Base-by-base conservation (phyloP, 1,284 basidiomycete species). In the Sporisorium scitamineum region DNA sequence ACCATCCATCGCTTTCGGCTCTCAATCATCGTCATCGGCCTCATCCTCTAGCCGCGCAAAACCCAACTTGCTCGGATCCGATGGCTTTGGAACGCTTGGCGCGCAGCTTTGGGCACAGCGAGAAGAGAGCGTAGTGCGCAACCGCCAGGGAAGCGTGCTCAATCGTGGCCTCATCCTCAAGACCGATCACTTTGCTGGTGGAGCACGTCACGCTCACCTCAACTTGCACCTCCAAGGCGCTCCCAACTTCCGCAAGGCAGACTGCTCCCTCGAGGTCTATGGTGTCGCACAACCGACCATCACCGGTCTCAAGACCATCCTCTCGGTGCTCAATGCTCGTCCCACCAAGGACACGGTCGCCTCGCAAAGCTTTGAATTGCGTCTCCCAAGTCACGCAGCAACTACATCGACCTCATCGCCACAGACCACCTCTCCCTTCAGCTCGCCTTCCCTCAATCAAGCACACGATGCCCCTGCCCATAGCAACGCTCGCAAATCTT, bases 161-260 rank as follows among this genome's bases (percentile, higher is more conserved):
- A 92, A 92, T 18, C 88, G 95, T 80, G 94, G 93, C 0, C 94
- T 95, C 84, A 95, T 97, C 66, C 87, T 97, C 76, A 97, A 97
- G 88, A 96, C 95, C 22, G 88, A 87, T 84, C 75, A 83, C 83
- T 68, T 77, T 54, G 70, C 70, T 8, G 75, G 76, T 24, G 70
- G 70, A 8, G 75, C 75, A 2, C 67, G 70, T 42, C 66, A 70
- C 24, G 64, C 75, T n/a, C 75, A 77, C 51, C 75, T 97, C n/a
- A 93, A 95, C 80, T 89, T 97, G 42, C 94, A 93, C 70, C 89
- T 99, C 4, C 87, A 88, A 84, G 97, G 97, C 39, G 96, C 96
- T 22, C 95, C 96, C 3, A 97, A 98, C 87, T 98, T 99, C 84
- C 89, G 97, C 69, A 91, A 93, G 45, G 83, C 84, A 11, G 81